Evolutionary conservation across 768 basidiomycete genomes (phyloP), one percentile per base, ranked within the genome.

Genomic region (Pulveroboletus sp.): DNA sequence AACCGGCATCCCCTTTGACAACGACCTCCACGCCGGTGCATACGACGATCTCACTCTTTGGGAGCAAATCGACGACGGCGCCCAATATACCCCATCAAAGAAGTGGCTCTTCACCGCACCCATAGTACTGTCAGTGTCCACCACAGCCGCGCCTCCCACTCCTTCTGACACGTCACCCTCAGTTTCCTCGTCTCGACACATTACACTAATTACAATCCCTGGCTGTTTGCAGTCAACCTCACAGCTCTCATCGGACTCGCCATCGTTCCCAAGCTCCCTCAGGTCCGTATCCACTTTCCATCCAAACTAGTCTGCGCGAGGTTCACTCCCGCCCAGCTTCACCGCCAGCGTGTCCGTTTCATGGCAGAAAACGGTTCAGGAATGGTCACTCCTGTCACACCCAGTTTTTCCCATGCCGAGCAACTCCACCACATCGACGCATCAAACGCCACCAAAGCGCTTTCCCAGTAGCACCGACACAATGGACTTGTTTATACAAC

Each of bases 41-140:
- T 99, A 95, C 70, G 96, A 98, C 67, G 92, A 97, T 60, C 79
- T 98, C 41, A 98, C 96, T 0, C 74, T 99, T 26, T 99, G 96
- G 96, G 96, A 99, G 65, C 96, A 99, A 76, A 99, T 99, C 43
- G 96, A 99, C 68, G 88, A 90, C 43, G 96, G 96, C 32, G 96
- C 94, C 1, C 96, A 98, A 63, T 96, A 98, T 70, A 99, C 96
- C 6, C 96, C 96, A 1, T 86, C 96, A 6, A 96, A 92, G 75
- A 99, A 99, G 67, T 98, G 93, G 92, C 75, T 99, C 24, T 79
- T 96, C 51, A 82, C 81, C 45, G 84, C 93, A 8, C 96, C 96
- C 1, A 85, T 98, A 56, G 77, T 78, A 31, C 75, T 99, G 96
- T 97, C 60, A 65, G 92, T 73, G 8, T 39, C 14, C 2, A 8